phyloP scores from a whole-genome alignment of 1,284 basidiomycete genomes.

The Neolentinus lepideus region DNA sequence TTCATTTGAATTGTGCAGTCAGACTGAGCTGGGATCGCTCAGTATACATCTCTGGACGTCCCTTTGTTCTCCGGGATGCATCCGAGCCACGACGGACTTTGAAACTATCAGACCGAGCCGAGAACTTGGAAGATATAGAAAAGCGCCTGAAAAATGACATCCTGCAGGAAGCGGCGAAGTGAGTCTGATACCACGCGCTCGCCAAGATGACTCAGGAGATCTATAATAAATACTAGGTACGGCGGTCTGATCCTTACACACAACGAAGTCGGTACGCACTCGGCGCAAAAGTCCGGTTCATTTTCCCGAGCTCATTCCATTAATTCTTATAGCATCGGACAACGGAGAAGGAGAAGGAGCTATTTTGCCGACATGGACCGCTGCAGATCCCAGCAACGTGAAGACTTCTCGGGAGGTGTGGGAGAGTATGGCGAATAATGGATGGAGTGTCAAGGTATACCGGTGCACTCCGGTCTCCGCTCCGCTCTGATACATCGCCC shows the following conservation, averaged over 20 bases:
- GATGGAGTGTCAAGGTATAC: conserved; percentile 86
- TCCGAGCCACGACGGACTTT: conserved; percentile 80
- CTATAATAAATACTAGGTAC: conserved; percentile 41
- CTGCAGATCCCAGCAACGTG: conserved; percentile 81
- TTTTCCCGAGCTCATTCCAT: background rate
- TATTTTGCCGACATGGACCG: conserved; percentile 92
- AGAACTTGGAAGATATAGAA: conserved; percentile 96
- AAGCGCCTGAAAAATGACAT: conserved; percentile 89
- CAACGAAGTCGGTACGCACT: conserved; percentile 67
- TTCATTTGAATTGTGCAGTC: background rate
- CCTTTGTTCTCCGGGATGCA: conserved; percentile 94
- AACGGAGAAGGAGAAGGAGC: conserved; percentile 76
- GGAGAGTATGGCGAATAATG: conserved; percentile 70
- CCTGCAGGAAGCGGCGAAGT: conserved; percentile 80
- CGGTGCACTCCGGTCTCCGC: conserved; percentile 5
- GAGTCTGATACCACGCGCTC: conserved; percentile 8
- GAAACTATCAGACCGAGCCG: conserved; percentile 83
- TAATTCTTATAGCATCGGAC: conserved; percentile 42
- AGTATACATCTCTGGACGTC: conserved; percentile 91
- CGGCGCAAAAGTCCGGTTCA: background rate
- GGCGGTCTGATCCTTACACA: conserved; percentile 93
- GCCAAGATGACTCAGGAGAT: conserved; percentile 4
- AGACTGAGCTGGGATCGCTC: conserved; percentile 14
- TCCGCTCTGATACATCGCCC: background rate
- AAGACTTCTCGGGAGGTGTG: conserved; percentile 87